Base-by-base conservation (phyloP, 306 rosid species). In the Ceratonia siliqua region DNA sequence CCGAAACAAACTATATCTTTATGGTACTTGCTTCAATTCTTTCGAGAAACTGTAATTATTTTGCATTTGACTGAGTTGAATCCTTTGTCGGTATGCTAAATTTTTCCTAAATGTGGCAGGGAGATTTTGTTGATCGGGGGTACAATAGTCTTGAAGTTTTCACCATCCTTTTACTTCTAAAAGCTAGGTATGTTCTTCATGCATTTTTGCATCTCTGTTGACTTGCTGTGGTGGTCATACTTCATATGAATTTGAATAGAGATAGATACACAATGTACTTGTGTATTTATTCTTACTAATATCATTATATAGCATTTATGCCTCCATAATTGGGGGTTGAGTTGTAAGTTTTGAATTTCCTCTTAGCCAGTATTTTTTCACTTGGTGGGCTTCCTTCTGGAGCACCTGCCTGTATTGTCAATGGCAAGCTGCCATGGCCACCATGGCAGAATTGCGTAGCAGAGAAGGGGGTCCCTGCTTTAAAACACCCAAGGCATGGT, bases 111-210 rank as follows among this genome's bases (percentile, higher is more conserved):
- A 38, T 86, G 25, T 36, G 70, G 53, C 86, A 92, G 97, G 97
- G 97, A 1, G 97, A 92, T 68, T 92, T 92, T 88, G 97, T 92
- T 71, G 97, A 92, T 85, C 91, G 97, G 18, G 97, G 97, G 48
- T 92, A 92, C 86, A 92, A 92, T 78, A 92, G 97, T 86, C 96
- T 92, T 62, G 97, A 92, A 85, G 97, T 92, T 56, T 92, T 92
- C 90, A 92, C 97, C 14, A 89, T 92, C 72, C 97, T 92, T 75
- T 83, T 92, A 84, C 96, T 92, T 86, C 97, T 92, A 20, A 92
- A 92, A 83, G 97, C 97, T 46, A 92, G 97, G 97, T 92, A 83
- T 57, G 41, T 53, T 46, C 20, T 38, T 49, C 27, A 67, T 65
- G 41, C 43, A 18, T 73, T 55, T 64, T 62, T 58, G 39, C 12